Evolutionary conservation across 768 basidiomycete genomes (phyloP), one percentile per base, ranked within the genome.

Genomic region (Postia placenta): DNA sequence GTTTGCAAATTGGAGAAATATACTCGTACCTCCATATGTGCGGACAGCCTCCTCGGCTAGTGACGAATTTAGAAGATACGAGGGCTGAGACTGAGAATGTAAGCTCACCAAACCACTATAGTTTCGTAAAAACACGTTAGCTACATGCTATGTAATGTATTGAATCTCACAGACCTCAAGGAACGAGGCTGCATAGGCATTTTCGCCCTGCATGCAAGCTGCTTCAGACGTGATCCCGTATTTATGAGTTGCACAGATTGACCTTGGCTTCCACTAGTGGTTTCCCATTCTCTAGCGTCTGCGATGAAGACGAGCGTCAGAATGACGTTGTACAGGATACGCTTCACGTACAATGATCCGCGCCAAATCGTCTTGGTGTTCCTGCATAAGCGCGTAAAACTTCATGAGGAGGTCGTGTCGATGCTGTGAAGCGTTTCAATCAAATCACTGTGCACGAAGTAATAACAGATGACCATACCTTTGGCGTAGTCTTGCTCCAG

Each of bases 271-370:
- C 93, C 0, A 73, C 69, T 38, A 96, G 69, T 6, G 92, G 77
- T 70, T 98, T 99, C 28, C 96, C 96, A 60, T 99, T 99, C 71
- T 99, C 96, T 51, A 93, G 69, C 5, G 92, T 94, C 90, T 92
- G 64, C 33, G 2, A 35, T 9, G 42, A 7, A 52, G 24, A 17
- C 45, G 7, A 19, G 6, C 11, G 12, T 14, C 14, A 47, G 9
- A 22, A 22, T 27, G 42, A 11, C 17, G 11, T 26, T n/a, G 22
- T 15, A 26, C 11, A 11, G 0, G 6, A 9, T 42, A 12, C n/a
- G 11, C 24, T 25, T 4, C 20, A 71, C 85, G 62, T 45, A 89
- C 91, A 56, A 96, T 90, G 50, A 99, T 79, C 38, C 87, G 79
- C 2, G 81, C 80, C 30, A 99, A 72, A 64, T 99, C 96, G 28